Conservation (phyloP, 2,329 filamentous ascomycete species). For the Dothiorella sarmentorum region DNA sequence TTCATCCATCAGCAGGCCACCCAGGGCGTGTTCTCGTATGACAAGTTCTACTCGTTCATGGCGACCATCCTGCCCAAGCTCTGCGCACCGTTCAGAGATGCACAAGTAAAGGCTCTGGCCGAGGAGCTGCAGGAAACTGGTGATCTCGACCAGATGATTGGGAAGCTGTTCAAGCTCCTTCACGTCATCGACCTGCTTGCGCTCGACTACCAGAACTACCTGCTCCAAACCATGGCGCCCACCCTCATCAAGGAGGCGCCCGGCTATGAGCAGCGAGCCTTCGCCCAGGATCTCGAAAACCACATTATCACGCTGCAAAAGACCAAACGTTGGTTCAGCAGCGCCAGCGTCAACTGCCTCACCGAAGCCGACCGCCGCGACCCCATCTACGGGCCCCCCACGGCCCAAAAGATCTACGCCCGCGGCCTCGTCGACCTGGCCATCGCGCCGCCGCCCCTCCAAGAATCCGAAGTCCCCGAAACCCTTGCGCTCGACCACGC, state of each 20-base stretch:
- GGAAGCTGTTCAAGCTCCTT: slow-evolving; percentile 71
- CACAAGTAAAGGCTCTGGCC: slow-evolving; percentile 66
- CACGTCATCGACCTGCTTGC: slow-evolving; percentile 74
- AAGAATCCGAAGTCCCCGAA: slow-evolving; percentile 61
- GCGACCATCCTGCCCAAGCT: slow-evolving; percentile 71
- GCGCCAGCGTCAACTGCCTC: slow-evolving; percentile 61
- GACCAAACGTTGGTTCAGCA: slow-evolving; percentile 65
- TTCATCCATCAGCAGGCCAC: slow-evolving; percentile 66
- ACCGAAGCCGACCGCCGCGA: slow-evolving; percentile 66
- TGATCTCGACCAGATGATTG: slow-evolving; percentile 62
- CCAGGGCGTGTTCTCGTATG: slow-evolving; percentile 73
- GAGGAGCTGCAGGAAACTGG: slow-evolving; percentile 53
- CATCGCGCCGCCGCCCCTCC: slow-evolving; percentile 59
- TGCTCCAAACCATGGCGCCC: slow-evolving; percentile 68
- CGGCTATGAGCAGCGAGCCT: slow-evolving; percentile 71
- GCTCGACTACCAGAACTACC: slow-evolving; percentile 78
- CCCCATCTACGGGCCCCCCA: slow-evolving; percentile 63
- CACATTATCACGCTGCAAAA: slow-evolving; percentile 53
- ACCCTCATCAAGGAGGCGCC: slow-evolving; percentile 67
- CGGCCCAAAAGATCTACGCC: slow-evolving; percentile 67
- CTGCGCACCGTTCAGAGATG: slow-evolving; percentile 77
- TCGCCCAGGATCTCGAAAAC: slow-evolving; percentile 61
- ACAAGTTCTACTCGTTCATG: slow-evolving; percentile 76
- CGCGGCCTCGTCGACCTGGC: slow-evolving; percentile 73
- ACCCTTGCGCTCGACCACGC: slow-evolving; percentile 67